These are phyloP conservation scores for Cephalotrichum gorgonifer DNA, from an alignment of 2,329 filamentous ascomycete species.

Conservation along the genomic window DNA sequence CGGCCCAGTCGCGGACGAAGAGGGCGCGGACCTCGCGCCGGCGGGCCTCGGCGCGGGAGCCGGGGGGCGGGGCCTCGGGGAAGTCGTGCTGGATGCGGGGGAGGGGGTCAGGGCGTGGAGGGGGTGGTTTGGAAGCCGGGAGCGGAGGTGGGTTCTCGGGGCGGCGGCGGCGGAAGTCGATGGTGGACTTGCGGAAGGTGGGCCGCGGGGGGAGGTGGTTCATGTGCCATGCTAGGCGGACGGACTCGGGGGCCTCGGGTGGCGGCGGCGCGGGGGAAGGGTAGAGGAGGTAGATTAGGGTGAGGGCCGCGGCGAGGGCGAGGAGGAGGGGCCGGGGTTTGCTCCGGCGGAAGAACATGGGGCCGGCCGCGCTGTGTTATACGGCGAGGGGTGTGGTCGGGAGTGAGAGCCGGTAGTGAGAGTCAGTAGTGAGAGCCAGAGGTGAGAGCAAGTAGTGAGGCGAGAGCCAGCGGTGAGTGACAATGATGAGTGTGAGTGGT, in stretches of 20 bases:
- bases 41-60: constrained; percentile 16
- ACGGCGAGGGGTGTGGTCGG: neutral
- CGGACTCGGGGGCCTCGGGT: neutral
- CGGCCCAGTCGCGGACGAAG: constrained; percentile 46
- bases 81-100: constrained; percentile 26
- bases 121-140: constrained; percentile 14
- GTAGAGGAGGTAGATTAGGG: neutral
- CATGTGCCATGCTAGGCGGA: constrained; percentile 2
- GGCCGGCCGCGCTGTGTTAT: too few relatives aligned
- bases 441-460: too few relatives aligned
- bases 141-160: constrained; percentile 15
- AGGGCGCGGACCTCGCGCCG: constrained; percentile 34
- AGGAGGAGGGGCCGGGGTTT: neutral
- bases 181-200: constrained; percentile 17
- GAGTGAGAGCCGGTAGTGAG: too few relatives aligned
- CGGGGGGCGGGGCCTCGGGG: constrained; percentile 13
- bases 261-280: neutral
- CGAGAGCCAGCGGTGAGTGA: too few relatives aligned
- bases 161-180: constrained; percentile 24
- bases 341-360: neutral
- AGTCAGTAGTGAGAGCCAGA: too few relatives aligned
- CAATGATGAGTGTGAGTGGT: too few relatives aligned
- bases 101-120: constrained; percentile 10
- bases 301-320: neutral
- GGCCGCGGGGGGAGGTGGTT: neutral